Conservation (phyloP, 257 asterid genomes). For the Cinchona pubescens region DNA sequence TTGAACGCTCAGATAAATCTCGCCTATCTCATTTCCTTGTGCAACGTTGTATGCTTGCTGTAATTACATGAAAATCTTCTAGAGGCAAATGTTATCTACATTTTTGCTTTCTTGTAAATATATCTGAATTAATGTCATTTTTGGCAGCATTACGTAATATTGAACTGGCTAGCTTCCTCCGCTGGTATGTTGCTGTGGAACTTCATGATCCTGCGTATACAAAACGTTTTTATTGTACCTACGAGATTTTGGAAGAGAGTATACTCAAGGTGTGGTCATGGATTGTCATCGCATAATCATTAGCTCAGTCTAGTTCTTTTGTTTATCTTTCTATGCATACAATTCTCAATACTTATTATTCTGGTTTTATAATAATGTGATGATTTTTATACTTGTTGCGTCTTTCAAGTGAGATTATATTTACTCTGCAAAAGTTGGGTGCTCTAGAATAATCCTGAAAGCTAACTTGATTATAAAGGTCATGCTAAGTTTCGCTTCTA, state of each 20-base stretch:
- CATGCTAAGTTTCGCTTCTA: background rate
- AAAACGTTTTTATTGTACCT: slow-evolving; percentile 82
- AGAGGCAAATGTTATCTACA: background rate
- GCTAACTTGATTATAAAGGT: background rate
- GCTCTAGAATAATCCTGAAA: background rate
- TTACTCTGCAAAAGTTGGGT: background rate
- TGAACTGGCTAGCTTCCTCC: slow-evolving; percentile 97
- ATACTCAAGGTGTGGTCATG: slow-evolving; percentile 63
- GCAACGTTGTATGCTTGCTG: slow-evolving; percentile 75
- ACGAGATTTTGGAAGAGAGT: slow-evolving; percentile 88
- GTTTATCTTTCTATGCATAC: background rate
- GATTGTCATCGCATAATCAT: slow-evolving; percentile 2
- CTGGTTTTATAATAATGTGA: background rate
- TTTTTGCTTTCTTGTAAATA: background rate
- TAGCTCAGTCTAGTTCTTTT: slow-evolving; percentile 6
- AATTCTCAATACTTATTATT: background rate
- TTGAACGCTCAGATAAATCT: slow-evolving; percentile 92
- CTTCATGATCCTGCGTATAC: slow-evolving; percentile 95
- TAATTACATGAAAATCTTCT: slow-evolving; percentile 25
- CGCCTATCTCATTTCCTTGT: slow-evolving; percentile 92
- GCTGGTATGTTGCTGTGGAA: slow-evolving; percentile 98
- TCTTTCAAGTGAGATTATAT: background rate
- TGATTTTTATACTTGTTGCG: background rate
- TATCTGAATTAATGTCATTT: slow-evolving; percentile 15
- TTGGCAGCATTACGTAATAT: slow-evolving; percentile 80